A percentile compares a stretch with the other conserved stretches of the same genome.
Conservation (phyloP, 257 asterid genomes). For the Rhazya stricta region DNA sequence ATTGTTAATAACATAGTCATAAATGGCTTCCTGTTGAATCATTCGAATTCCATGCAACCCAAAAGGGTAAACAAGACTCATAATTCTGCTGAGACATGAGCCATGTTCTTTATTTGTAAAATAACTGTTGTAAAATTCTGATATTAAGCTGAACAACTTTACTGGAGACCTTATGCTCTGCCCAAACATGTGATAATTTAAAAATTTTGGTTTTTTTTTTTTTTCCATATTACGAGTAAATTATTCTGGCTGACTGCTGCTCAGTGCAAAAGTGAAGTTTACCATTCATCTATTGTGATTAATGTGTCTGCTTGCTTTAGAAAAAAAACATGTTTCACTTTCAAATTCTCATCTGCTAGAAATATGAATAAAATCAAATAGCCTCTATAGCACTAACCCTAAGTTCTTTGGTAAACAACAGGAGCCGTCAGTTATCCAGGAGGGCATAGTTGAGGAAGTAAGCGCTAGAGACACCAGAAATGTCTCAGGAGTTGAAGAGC, state of each 20-base stretch:
- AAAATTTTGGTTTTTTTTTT: not conserved
- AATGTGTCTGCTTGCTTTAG: not conserved
- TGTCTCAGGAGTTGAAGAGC: conserved; percentile 39
- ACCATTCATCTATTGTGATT: not conserved
- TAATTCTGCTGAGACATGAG: not conserved
- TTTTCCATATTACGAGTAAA: too few species aligned
- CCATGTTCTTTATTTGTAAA: not conserved
- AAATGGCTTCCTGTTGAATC: not conserved
- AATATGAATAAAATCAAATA: not conserved
- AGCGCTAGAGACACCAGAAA: conserved; percentile 24
- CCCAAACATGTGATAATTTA: not conserved
- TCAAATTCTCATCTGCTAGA: not conserved
- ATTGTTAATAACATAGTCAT: not conserved
- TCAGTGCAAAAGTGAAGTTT: not conserved
- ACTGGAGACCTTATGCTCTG: not conserved
- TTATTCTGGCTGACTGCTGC: not conserved
- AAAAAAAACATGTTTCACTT: not conserved
- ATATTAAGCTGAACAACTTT: not conserved
- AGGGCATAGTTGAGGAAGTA: conserved; percentile 29
- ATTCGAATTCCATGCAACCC: not conserved
- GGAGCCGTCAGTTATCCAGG: conserved; percentile 32
- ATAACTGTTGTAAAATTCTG: not conserved
- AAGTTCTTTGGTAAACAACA: conserved; percentile 26
- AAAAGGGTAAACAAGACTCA: not conserved
- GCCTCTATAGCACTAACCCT: not conserved